Conservation (phyloP, 2,329 filamentous ascomycete species). For the Polytolypa hystricis region DNA sequence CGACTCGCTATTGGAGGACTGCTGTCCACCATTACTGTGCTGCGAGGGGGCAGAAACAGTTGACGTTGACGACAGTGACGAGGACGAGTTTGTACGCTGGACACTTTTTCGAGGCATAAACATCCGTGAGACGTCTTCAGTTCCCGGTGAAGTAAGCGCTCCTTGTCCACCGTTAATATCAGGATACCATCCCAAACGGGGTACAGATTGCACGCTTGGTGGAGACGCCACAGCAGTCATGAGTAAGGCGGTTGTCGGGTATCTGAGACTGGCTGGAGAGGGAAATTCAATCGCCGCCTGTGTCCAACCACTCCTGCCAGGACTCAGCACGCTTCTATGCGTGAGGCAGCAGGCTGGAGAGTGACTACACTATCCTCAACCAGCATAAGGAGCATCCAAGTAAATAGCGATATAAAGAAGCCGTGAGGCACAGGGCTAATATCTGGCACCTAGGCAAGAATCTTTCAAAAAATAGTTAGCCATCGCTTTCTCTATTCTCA, state of each 20-base stretch:
- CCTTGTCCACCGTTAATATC: constrained; percentile 47
- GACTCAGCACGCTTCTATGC: constrained; percentile 4
- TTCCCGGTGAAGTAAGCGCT: constrained; percentile 59
- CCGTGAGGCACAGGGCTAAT: too few relatives aligned
- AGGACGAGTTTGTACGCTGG: constrained; percentile 82
- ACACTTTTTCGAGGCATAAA: constrained; percentile 80
- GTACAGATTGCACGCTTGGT: constrained; percentile 50
- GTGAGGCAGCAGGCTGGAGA: constrained; percentile 4
- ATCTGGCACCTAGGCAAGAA: too few relatives aligned
- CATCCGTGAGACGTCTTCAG: constrained; percentile 77
- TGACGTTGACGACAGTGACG: constrained; percentile 60
- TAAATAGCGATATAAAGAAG: too few relatives aligned
- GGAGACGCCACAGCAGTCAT: constrained; percentile 60
- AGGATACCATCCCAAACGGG: constrained; percentile 50
- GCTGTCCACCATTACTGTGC: constrained; percentile 29
- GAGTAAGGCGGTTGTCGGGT: constrained; percentile 13
- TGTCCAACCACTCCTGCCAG: neutral
- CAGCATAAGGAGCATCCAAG: constrained; percentile 5
- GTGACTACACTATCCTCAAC: constrained; percentile 2
- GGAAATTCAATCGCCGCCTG: neutral
- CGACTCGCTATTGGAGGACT: constrained; percentile 25
- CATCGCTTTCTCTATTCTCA: too few relatives aligned
- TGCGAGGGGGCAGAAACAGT: constrained; percentile 24
- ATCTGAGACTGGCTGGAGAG: neutral
- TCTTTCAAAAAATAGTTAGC: too few relatives aligned